These are phyloP conservation scores for Vitis hybrid DNA, from an alignment of 177 flowering plant genomes.

Conservation along the genomic window DNA sequence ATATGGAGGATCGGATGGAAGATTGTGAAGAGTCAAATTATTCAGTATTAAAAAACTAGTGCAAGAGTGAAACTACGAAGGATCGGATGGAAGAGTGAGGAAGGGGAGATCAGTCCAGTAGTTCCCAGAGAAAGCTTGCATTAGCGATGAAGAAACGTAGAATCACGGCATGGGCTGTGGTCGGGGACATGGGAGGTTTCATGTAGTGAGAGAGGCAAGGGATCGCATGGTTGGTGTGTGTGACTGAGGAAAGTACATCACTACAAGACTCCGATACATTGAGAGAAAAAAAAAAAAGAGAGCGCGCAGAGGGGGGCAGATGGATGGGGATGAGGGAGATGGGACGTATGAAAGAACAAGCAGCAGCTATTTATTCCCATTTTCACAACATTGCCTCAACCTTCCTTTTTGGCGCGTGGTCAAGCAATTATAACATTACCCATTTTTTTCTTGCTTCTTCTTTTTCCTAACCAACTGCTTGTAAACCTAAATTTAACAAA, in stretches of 20 bases:
- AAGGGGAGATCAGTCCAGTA: not conserved
- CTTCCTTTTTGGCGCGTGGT: not conserved
- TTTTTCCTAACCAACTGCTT: too few relatives aligned
- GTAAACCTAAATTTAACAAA: too few relatives aligned
- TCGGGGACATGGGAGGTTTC: not conserved
- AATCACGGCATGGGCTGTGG: too few relatives aligned
- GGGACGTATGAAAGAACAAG: constrained; percentile 35
- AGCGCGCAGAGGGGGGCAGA: constrained; percentile 3
- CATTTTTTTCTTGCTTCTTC: too few relatives aligned
- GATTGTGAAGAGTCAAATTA: not conserved
- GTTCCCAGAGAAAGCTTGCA: too few relatives aligned
- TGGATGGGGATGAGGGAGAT: constrained; percentile 11
- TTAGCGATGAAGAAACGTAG: too few relatives aligned
- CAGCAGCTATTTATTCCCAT: not conserved
- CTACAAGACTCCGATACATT: not conserved
- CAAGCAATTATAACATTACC: not conserved
- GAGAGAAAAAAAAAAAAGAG: constrained; percentile 3
- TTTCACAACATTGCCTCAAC: not conserved
- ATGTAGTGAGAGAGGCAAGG: not conserved
- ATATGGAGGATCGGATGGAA: not conserved
- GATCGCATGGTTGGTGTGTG: constrained; percentile 7
- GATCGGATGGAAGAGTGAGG: not conserved
- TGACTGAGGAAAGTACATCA: constrained; percentile 2
- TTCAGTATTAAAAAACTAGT: not conserved
- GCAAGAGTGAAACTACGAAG: not conserved